Base-by-base conservation (phyloP, 2,329 filamentous ascomycete genomes). In the Alternaria consortialis region DNA sequence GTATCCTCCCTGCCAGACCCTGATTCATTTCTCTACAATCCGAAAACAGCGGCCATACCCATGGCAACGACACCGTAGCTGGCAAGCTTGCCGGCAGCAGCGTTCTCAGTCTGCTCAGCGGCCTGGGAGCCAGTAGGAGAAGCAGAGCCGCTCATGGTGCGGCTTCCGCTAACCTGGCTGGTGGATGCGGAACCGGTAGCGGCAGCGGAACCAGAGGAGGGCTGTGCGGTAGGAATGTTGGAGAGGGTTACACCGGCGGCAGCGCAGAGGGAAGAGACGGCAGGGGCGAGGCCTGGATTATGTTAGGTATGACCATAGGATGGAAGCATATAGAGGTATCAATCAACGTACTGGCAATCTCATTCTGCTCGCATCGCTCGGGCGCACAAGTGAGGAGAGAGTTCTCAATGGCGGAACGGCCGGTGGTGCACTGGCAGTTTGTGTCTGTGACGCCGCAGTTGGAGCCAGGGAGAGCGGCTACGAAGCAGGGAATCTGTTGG, bases 371-470 rank as follows among this genome's bases (percentile, higher is more conserved):
- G 76, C 82, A 83, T 43, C 67, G 67, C 32, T 60, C 57, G 32
- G 78, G 77, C 17, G 81, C 66, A 66, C 82, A 84, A 3, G 64
- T 62, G 4, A 76, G 71, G 81, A 79, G 84, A 55, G 76, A 67
- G 13, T 72, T 64, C 31, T 69, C 69, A 65, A 83, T 79, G 34
- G 65, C 69, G 23, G 73, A 60, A 15, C 69, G 69, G 39, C 78
- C 79, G 8, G 75, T 80, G 3, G 79, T 84, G 79, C 85, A 87
- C 69, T 85, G 84, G 80, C 86, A 88, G 52, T 71, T 74, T 43
- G 77, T 70, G 74, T 88, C 84, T 44, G 75, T 79, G 58, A 81
- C 60, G 13, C 60, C 65, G 74, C 85, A 88, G 69, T 81, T 80
- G 20, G 82, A 81, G n/a, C 76, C 72, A 17, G 75, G 72, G 69